phyloP scores from a whole-genome alignment of 2,329 filamentous ascomycete genomes.

The Amauroascus niger region DNA sequence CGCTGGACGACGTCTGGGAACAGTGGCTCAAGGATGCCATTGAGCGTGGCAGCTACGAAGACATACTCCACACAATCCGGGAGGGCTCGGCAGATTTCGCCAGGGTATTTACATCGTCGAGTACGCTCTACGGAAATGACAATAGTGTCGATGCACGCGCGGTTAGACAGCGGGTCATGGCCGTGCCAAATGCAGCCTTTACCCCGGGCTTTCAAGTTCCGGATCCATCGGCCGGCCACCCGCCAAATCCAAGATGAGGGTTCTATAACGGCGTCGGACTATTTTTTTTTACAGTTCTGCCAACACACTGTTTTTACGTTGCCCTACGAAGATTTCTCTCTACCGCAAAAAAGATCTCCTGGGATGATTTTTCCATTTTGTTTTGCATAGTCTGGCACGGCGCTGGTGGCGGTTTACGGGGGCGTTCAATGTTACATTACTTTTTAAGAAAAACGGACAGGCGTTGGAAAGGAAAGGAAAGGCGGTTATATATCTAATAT shows the following conservation, averaged over 20 bases:
- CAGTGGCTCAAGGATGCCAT: slow-evolving; percentile 50
- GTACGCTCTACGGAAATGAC: background rate
- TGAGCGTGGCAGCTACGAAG: slow-evolving; percentile 40
- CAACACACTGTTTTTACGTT: background rate
- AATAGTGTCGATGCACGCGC: background rate
- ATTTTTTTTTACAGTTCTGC: too few relatives aligned
- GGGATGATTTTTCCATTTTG: background rate
- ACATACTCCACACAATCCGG: slow-evolving; percentile 34
- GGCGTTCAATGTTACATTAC: background rate
- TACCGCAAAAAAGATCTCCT: background rate
- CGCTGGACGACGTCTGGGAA: slow-evolving; percentile 44
- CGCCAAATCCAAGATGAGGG: background rate
- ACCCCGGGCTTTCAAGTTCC: background rate
- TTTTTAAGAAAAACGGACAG: background rate
- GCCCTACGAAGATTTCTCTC: background rate
- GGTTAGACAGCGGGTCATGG: slow-evolving; percentile 2
- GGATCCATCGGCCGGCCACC: slow-evolving; percentile 3
- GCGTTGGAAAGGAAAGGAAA: background rate
- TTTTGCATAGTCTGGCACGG: slow-evolving; percentile 4
- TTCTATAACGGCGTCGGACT: too few relatives aligned
- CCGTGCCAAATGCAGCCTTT: background rate
- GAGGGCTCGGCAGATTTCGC: slow-evolving; percentile 24
- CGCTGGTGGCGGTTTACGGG: slow-evolving; percentile 1
- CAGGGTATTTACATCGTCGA: background rate
- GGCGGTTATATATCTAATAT: background rate